A percentile compares a stretch with the other conserved stretches of the same genome.
These are phyloP conservation scores for Rhodotorula sp. DNA, from an alignment of 1,284 basidiomycete genomes.

Conservation along the genomic window DNA sequence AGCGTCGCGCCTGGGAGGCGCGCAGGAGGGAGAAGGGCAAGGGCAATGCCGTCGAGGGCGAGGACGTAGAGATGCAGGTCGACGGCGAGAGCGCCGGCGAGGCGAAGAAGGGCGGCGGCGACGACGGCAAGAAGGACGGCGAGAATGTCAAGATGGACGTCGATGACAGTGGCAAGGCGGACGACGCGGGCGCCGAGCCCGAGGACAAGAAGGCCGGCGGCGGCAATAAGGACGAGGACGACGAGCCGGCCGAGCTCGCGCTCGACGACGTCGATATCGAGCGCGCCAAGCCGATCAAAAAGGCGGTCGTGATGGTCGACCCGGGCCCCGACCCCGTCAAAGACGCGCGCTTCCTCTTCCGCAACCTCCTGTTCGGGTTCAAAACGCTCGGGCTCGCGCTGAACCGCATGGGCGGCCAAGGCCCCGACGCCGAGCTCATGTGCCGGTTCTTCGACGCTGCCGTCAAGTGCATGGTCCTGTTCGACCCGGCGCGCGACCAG, in stretches of 20 bases:
- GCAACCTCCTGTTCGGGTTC: conserved; percentile 87
- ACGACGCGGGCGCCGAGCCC: not conserved
- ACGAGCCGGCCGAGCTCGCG: conserved; percentile 51
- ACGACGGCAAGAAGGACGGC: conserved; percentile 43
- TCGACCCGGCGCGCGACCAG: conserved; percentile 68
- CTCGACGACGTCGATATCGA: conserved; percentile 51
- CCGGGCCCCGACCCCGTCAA: conserved; percentile 52
- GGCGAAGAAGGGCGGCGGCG: conserved; percentile 32
- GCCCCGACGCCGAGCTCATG: conserved; percentile 81
- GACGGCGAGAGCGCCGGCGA: conserved; percentile 47
- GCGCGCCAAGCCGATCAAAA: conserved; percentile 53
- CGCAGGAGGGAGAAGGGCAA: conserved; percentile 49
- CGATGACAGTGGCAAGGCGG: conserved; percentile 24
- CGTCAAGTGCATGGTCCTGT: conserved; percentile 80
- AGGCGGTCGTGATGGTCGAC: conserved; percentile 52
- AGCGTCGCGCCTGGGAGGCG: conserved; percentile 30
- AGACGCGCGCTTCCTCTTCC: conserved; percentile 82
- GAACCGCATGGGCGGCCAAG: conserved; percentile 66
- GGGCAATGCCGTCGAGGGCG: conserved; percentile 45
- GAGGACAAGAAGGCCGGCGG: not conserved
- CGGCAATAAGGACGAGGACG: conserved; percentile 29
- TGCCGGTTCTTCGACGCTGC: conserved; percentile 84
- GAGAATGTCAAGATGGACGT: conserved; percentile 51
- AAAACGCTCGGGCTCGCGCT: conserved; percentile 67
- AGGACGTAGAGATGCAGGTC: conserved; percentile 10